Base-by-base conservation (phyloP, 2,329 filamentous ascomycete genomes). In the Ilyonectria destructans region DNA sequence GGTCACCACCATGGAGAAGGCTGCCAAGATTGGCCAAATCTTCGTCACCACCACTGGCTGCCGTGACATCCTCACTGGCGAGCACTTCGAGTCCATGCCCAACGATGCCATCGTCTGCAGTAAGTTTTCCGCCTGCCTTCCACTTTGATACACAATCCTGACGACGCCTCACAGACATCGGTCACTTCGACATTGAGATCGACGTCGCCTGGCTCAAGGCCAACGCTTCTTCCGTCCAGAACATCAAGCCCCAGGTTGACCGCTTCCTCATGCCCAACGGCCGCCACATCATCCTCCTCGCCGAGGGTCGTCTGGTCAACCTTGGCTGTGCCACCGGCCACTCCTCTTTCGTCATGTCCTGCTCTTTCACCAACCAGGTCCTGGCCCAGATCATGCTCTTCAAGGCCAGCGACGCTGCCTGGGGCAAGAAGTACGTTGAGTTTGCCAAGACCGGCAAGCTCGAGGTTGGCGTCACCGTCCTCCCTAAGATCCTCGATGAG, bases 281-380 rank as follows among this genome's bases (percentile, higher is more conserved):
- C 86, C 92, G 93, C 80, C 92, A 98, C 90, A 95, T 99, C 89
- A 97, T 99, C 86, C 95, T 99, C 80, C 91, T 99, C 74, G 96
- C 96, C 73, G 96, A 98, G 89, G 96, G 96, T 78, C 96, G 96
- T 89, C 93, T 99, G 75, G 96, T 99, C 88, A 99, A 99, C 92
- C 90, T 99, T 78, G 96, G 96, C 85, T 99, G 96, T 86, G 96
- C 96, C 82, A 99, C 96, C 74, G 96, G 96, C 77, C 96, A 99
- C 93, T 97, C 95, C 77, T 98, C 96, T 60, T 99, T 99, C 86
- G 96, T 99, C 77, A 98, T 99, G 96, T 98, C 95, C 79, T 99
- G 96, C 93, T 98, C 96, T 74, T 99, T 99, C 93, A 97, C 95
- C 90, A 99, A 99, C 93, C 96, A 99, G 90, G 96, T 98, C 79